Evolutionary conservation across 1,139 yeast species (phyloP).

Genomic region (Taphrina pruni): DNA sequence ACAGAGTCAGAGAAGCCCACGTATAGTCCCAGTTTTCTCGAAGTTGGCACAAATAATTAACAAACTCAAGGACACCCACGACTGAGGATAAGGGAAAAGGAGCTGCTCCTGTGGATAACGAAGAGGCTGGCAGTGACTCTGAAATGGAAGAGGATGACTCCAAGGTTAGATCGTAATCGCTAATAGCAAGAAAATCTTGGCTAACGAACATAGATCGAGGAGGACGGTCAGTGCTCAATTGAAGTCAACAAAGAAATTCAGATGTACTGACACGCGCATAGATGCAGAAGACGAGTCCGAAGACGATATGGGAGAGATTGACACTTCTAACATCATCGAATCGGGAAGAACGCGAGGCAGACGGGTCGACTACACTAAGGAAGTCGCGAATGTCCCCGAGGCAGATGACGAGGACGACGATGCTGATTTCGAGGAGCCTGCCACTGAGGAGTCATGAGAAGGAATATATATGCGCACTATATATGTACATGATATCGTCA

Average conservation of each 20-base stretch:
- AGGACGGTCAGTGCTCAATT: conserved; percentile 16
- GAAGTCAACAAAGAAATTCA: background rate
- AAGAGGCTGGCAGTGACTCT: conserved; percentile 45
- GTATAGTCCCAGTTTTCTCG: background rate
- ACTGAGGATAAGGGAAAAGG: conserved; percentile 23
- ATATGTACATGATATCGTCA: background rate
- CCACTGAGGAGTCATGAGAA: conserved; percentile 14
- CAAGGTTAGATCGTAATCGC: conserved; percentile 21
- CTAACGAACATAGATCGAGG: conserved; percentile 16
- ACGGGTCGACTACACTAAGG: conserved; percentile 75
- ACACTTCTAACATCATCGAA: conserved; percentile 78
- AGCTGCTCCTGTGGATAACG: conserved; percentile 45
- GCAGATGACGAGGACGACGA: conserved; percentile 44
- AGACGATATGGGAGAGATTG: conserved; percentile 83
- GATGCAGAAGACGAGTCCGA: conserved; percentile 63
- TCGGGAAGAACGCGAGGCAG: conserved; percentile 90
- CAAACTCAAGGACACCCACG: background rate
- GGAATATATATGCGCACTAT: background rate
- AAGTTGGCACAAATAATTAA: background rate
- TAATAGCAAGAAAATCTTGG: background rate
- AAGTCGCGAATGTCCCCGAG: conserved; percentile 44
- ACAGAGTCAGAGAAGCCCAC: conserved; percentile 1
- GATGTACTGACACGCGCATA: background rate
- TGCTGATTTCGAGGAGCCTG: conserved; percentile 35
- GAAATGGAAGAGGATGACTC: conserved; percentile 38